Conservation (phyloP, 1,139 yeast species). For the Zygosaccharomyces sapae region DNA sequence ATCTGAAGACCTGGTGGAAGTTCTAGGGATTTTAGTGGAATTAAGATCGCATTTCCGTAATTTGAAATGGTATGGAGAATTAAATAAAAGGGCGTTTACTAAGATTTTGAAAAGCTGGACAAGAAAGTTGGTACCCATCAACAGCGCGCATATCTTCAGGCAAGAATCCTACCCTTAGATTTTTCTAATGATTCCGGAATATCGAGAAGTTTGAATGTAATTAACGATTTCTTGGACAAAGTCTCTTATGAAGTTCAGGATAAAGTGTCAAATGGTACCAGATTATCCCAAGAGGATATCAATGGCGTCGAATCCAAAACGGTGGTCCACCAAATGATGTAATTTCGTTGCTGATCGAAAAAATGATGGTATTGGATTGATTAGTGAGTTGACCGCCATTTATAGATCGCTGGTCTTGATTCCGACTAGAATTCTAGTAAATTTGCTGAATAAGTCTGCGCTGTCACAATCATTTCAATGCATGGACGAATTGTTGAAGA, state of each 20-base stretch:
- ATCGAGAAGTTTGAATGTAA: constrained; percentile 48
- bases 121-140: constrained; percentile 73
- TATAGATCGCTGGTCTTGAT: constrained; percentile 39
- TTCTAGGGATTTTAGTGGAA: constrained; percentile 70
- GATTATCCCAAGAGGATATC: background rate
- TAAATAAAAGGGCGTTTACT: constrained; percentile 83
- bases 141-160: constrained; percentile 60
- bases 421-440: constrained; percentile 35
- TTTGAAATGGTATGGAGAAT: constrained; percentile 88
- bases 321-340: constrained; percentile 26
- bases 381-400: constrained; percentile 40
- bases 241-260: constrained; percentile 11
- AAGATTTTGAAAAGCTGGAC: constrained; percentile 85
- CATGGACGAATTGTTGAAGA: constrained; percentile 51
- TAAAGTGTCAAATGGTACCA: background rate
- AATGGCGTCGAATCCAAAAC: background rate
- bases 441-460: constrained; percentile 64
- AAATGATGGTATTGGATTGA: constrained; percentile 44
- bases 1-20: constrained; percentile 74
- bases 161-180: constrained; percentile 70
- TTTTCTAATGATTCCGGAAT: constrained; percentile 69
- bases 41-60: constrained; percentile 74
- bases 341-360: constrained; percentile 38
- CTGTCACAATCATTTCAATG: constrained; percentile 49
- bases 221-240: constrained; percentile 51